Evolutionary conservation across 2,329 filamentous ascomycete species (phyloP).

Genomic region (Hypoxylon sp.): DNA sequence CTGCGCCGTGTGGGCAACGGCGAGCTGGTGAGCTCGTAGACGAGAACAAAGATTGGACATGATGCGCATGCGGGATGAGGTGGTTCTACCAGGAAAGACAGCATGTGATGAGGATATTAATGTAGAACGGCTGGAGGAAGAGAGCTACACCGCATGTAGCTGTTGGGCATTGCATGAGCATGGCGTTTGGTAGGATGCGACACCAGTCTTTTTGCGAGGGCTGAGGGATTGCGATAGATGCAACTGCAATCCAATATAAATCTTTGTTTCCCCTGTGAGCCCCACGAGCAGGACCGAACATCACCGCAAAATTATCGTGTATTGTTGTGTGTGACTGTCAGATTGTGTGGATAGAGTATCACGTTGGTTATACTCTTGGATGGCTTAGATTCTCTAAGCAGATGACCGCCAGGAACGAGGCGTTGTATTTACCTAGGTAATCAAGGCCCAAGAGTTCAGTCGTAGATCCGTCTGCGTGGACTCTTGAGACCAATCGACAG

Average conservation of each 20-base stretch:
- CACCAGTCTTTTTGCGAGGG: constrained; percentile 3
- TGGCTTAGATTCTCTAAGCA: neutral
- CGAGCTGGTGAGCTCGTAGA: constrained; percentile 3
- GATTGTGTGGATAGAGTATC: neutral
- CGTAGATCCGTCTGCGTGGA: neutral
- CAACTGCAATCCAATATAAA: constrained; percentile 28
- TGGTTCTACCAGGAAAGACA: constrained; percentile 4
- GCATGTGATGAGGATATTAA: constrained; percentile 30
- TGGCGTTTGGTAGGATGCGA: constrained; percentile 48
- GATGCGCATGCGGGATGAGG: neutral
- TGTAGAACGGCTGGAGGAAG: constrained; percentile 29
- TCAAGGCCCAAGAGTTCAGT: neutral
- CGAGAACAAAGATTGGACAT: constrained; percentile 23
- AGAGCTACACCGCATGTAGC: constrained; percentile 19
- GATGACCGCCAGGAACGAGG: neutral
- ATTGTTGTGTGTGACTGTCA: neutral
- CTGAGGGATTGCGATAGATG: constrained; percentile 22
- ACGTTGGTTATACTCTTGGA: neutral
- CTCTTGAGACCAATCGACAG: neutral
- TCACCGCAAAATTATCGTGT: neutral
- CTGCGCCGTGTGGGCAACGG: neutral
- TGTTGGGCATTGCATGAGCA: constrained; percentile 52
- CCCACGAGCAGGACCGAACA: constrained; percentile 3
- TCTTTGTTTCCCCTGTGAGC: constrained; percentile 22
- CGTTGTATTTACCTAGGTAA: neutral